Base-by-base conservation (phyloP, 805 yeast genomes). In the Sugiyamaella boreocaroliniensis region DNA sequence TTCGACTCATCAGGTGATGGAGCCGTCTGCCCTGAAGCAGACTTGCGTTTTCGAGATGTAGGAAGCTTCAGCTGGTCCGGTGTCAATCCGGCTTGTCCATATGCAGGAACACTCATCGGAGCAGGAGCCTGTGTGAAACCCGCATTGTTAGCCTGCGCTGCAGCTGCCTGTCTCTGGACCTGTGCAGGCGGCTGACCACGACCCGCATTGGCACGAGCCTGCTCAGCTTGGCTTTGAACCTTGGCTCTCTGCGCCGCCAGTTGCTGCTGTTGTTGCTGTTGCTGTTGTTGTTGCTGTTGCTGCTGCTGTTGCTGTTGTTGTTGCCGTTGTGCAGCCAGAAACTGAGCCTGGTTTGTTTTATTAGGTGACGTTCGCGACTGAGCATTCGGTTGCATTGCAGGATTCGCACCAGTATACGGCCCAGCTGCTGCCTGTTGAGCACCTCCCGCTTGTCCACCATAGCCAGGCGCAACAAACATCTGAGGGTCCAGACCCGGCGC, bases 61-160 rank as follows among this genome's bases (percentile, higher is more conserved):
- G 66, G 66, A 43, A 62, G 53, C 50, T 61, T 62, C 44, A 62
- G 56, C 54, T 62, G 66, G 40, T 62, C 66, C 1, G 61, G 50
- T 6, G 62, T 62, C 9, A 62, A 34, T 9, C 58, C 60, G 12
- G 58, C 58, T 45, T 55, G 56, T 4, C 51, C 61, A 52, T 62
- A 60, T 3, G 58, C 49, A 1, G 63, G 58, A 20, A 59, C 60
- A 8, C 8, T 58, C 62, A 11, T 62, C 37, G 40, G 15, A 4
- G 41, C 19, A 29, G 41, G 20, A 32, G 41, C 37, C 41, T 48
- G 54, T 12, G 48, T 40, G 26, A 29, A 43, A 20, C 48, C 37
- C 22, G 40, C 43, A 14, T 45, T 29, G 22, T 43, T 45, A 10
- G 32, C 29, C 40, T 55, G 57, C 48, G 58, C 65, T 5, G 56